phyloP scores from a whole-genome alignment of 2,329 filamentous ascomycete genomes.

The Taxawa tesnikishii region DNA sequence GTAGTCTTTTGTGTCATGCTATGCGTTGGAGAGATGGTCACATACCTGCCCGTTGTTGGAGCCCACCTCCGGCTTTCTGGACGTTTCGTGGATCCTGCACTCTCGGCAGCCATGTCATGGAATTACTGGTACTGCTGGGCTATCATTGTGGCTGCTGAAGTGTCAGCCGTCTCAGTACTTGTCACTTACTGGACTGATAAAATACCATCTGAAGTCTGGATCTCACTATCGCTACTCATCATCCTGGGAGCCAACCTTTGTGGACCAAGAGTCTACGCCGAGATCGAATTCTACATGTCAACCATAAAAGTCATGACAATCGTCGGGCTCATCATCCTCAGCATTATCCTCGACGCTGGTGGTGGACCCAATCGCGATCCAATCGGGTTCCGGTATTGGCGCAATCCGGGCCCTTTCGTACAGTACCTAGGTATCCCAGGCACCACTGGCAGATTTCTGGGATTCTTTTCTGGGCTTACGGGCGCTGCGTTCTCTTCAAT shows the following conservation, averaged over 20 bases:
- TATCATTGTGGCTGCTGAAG: conserved; percentile 5
- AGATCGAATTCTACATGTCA: conserved; percentile 69
- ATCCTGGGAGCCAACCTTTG: conserved; percentile 50
- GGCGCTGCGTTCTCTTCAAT: conserved; percentile 52
- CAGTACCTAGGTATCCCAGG: conserved; percentile 15
- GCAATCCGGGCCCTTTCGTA: conserved; percentile 24
- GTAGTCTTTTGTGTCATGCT: conserved; percentile 34
- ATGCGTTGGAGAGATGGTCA: conserved; percentile 55
- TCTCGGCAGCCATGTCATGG: conserved; percentile 72
- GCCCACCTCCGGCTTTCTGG: conserved; percentile 66
- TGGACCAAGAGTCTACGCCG: conserved; percentile 60
- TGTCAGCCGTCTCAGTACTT: conserved; percentile 7
- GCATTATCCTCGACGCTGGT: conserved; percentile 46
- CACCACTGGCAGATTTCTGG: conserved; percentile 46
- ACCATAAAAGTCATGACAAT: conserved; percentile 47
- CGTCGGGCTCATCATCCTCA: conserved; percentile 52
- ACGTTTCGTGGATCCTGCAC: conserved; percentile 59
- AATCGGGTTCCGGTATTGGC: conserved; percentile 44
- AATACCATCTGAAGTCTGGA: conserved; percentile 48
- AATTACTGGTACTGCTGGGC: conserved; percentile 62
- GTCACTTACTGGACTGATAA: conserved; percentile 13
- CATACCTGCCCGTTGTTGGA: conserved; percentile 64
- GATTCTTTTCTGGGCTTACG: conserved; percentile 52
- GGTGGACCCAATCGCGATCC: conserved; percentile 39
- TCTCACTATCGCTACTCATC: conserved; percentile 45